Evolutionary conservation across 176 grass and related monocot genomes (phyloP), one percentile per base, ranked within the genome.

Genomic region (Phoenix dactylifera): DNA sequence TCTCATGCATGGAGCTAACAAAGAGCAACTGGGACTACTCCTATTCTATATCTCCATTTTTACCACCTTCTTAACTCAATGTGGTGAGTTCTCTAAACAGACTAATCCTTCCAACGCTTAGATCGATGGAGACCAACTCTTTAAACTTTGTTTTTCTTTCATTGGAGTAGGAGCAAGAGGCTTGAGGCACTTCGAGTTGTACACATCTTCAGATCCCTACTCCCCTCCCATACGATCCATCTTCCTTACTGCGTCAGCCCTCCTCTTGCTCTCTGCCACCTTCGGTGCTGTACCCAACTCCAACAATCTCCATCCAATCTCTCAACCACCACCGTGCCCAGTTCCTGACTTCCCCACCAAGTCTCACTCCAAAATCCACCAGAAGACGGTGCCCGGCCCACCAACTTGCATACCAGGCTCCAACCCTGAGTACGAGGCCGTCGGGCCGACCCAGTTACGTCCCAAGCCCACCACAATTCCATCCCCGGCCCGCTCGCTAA

Each of bases 101-200:
- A 39, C 3, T 28, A 44, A 44, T 44, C 35, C 35, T 44, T 44
- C 35, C 35, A 39, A 12, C 3, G 9, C 35, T 2, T 44, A 44
- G 10, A 4, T 28, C 20, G 20, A 30, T 44, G 54, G 22, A 55
- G 54, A 55, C 17, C 3, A 55, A 22, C 54, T 23, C 18, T 9
- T 22, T 22, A 55, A 39, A 39, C 35, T 2, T 39, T 44, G 10
- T 9, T 44, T 44, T 22, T 9, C 59, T 77, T 54, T 25, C 67
- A 0, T 24, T 77, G 74, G 24, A 79, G 68, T 78, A 90, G 87
- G 86, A 55, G 82, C 83, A 18, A 83, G 83, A 79, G 23, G 50
- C 2, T 12, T 12, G 7, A 44, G 9, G 35, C 7, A 44, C 7
- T 12, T 44, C 7, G 6, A 44, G 35, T 44, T 44, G 35, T 14